Base-by-base conservation (phyloP, 2,329 filamentous ascomycete species). In the Akanthomyces dipterigenus region DNA sequence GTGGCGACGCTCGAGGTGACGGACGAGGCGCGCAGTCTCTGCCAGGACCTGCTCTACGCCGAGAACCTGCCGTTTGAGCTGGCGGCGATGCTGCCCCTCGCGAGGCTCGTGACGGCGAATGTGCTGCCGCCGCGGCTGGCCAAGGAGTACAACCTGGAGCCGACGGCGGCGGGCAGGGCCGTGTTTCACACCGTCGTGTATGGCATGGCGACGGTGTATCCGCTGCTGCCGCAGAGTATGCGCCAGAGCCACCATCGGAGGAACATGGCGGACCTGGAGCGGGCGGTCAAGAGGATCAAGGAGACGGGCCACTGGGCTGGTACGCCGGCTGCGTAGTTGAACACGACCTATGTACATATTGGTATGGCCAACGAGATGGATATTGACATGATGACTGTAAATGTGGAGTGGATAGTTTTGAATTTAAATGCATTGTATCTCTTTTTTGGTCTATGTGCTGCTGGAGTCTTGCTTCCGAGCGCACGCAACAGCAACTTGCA, bases 1-100 rank as follows among this genome's bases (percentile, higher is more conserved):
- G 67, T 76, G 26, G 68, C 65, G 40, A 71, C 67, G 1, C 65
- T 75, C 18, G 60, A 72, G 28, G 65, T 76, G 40, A 74, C 70
- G 3, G 64, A 70, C 40, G 67, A 68, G 65, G 73, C 73, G 18
- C 63, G 63, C 28, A 64, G 64, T 42, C 63, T 72, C 24, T 65
- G 62, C 28, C 59, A 50, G 24, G 67, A 67, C 43, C 64, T 72
- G 9, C 50, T 71, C 28, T 70, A 66, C 31, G 68, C 67, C 7
- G 62, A 48, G 12, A 63, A 66, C 28, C 61, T 69, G 20, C 70
- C 70, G 3, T 51, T 64, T 22, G 63, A 64, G 51, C 14, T 68
- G 20, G 62, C 63, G 3, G 66, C 66, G 11, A 62, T 65, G 31
- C 53, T 63, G 56, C 65, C 70, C 22, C 64, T 66, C 3, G 59